Conservation (phyloP, 805 yeast genomes). For the Candida silvicultrix region DNA sequence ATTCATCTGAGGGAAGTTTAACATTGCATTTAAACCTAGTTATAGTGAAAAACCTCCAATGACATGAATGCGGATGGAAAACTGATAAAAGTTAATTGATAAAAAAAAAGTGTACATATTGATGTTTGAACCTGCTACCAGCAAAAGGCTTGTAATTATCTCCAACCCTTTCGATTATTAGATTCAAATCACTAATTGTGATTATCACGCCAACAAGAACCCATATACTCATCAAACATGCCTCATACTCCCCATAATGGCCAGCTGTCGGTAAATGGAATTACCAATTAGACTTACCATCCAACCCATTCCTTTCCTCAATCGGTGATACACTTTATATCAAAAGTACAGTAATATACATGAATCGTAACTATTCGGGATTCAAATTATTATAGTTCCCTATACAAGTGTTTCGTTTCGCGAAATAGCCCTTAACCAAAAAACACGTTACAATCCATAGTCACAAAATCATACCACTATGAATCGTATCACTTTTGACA, state of each 20-base stretch:
- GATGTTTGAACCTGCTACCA: background rate
- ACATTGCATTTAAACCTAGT: background rate
- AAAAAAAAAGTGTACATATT: background rate
- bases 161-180: background rate
- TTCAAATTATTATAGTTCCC: too few species aligned
- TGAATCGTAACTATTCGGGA: too few species aligned
- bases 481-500: background rate
- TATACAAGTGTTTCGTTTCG: background rate
- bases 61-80: background rate
- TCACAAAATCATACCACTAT: conserved; percentile 6
- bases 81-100: background rate
- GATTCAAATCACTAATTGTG: background rate
- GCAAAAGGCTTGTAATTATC: background rate
- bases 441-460: conserved; percentile 1
- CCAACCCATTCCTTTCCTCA: background rate
- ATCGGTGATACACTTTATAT: too few species aligned
- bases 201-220: too few species aligned
- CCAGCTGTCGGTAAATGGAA: too few species aligned
- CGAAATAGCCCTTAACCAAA: background rate
- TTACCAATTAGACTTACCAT: background rate
- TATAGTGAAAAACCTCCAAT: too few species aligned
- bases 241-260: too few species aligned
- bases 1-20: too few species aligned
- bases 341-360: too few species aligned
- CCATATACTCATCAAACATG: too few species aligned